Percentiles rank a stretch among this genome's conserved stretches.
These are phyloP conservation scores for Gossypium thurberi DNA, from an alignment of 345 rosid species.

Conservation along the genomic window DNA sequence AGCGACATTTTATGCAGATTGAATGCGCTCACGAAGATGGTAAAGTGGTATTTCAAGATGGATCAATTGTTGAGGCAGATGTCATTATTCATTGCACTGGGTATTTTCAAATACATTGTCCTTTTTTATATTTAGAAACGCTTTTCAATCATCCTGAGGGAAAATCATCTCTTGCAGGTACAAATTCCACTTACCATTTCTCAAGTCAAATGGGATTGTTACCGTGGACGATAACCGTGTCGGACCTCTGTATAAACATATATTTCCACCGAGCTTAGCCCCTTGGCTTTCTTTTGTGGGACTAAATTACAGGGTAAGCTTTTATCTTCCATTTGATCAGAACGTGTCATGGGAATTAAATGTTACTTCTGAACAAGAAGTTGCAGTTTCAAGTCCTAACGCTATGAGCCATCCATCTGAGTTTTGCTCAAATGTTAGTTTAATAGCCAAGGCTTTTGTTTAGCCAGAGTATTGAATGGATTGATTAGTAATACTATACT, in stretches of 20 bases:
- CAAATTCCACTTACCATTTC: slow-evolving; percentile 15
- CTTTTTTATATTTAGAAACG: neutral
- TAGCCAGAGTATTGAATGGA: neutral
- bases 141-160: neutral
- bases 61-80: slow-evolving; percentile 5
- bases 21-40: slow-evolving; percentile 10
- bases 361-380: neutral
- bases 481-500: no score
- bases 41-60: slow-evolving; percentile 10
- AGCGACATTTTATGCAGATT: neutral
- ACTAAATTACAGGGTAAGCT: neutral
- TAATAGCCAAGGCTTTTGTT: neutral
- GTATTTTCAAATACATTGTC: neutral
- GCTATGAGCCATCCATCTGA: neutral
- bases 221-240: slow-evolving; percentile 13
- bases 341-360: no score
- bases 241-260: slow-evolving; percentile 14
- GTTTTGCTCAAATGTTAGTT: neutral
- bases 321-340: neutral
- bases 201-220: slow-evolving; percentile 6
- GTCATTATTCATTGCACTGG: slow-evolving; percentile 9
- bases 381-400: neutral
- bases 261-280: slow-evolving; percentile 13
- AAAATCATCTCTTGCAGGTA: slow-evolving; percentile 1
- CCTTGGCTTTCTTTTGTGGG: slow-evolving; percentile 17